These are phyloP conservation scores for Brassica incana DNA, from an alignment of 345 rosid species.

Conservation along the genomic window DNA sequence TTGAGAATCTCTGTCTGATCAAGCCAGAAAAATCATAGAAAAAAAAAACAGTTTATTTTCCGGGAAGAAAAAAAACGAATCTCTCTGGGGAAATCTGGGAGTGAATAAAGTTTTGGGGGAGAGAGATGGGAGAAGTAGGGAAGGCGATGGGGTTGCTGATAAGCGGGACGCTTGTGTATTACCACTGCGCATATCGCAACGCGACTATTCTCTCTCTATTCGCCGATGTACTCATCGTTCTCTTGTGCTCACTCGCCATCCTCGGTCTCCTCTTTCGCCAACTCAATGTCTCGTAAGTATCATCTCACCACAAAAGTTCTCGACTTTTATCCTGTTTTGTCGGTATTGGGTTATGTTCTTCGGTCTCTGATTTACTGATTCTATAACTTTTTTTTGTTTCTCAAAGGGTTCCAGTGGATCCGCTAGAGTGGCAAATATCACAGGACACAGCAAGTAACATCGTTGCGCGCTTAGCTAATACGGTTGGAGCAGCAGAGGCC, in stretches of 20 bases:
- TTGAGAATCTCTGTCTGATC: neutral
- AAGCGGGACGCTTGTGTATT: constrained; percentile 69
- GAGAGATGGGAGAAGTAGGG: constrained; percentile 52
- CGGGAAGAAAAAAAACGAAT: neutral
- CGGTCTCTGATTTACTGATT: constrained; percentile 1
- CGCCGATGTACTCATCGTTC: constrained; percentile 88
- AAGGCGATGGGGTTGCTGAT: constrained; percentile 60
- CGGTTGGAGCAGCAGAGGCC: constrained; percentile 90
- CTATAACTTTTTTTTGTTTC: constrained; percentile 17
- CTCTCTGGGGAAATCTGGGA: constrained; percentile 5
- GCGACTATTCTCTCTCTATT: constrained; percentile 78
- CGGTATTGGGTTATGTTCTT: constrained; percentile 8
- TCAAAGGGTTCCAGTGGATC: constrained; percentile 86
- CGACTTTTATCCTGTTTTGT: neutral
- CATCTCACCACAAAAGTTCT: neutral
- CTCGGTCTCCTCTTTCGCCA: constrained; percentile 98
- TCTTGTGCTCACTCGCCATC: constrained; percentile 97
- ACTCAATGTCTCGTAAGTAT: constrained; percentile 77
- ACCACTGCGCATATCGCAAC: constrained; percentile 84
- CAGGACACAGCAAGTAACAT: constrained; percentile 83
- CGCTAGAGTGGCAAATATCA: constrained; percentile 96
- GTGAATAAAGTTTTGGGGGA: neutral
- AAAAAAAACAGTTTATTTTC: constrained; percentile 10
- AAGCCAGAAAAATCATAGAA: no score
- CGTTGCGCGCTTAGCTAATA: constrained; percentile 84